Base-by-base conservation (phyloP, 2,329 filamentous ascomycete genomes). In the Keithomyces neogunnii region DNA sequence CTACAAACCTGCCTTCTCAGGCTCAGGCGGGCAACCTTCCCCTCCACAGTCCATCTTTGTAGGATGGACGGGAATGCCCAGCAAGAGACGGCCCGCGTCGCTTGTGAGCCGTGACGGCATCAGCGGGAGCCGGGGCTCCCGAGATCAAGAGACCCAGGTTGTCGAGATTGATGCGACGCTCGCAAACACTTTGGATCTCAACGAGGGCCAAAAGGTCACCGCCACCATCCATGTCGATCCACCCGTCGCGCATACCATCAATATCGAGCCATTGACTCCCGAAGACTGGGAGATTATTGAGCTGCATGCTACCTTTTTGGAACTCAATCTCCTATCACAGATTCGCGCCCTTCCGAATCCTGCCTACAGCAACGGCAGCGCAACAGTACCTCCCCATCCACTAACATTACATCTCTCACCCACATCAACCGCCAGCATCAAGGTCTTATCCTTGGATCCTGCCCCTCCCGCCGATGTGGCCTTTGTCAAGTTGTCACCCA, bases 271-370 rank as follows among this genome's bases (percentile, higher is more conserved):
- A 35, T 71, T 97, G 61, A 97, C 93, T 0, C 84, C 92, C 1
- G 89, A 95, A 53, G 93, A 99, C 66, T 99, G 93, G 93, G 93
- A 99, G 70, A 95, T 97, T 62, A 97, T 99, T 60, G 93, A 99
- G 69, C 75, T 99, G 2, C 93, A 99, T 72, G 93, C 93, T 4
- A 93, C 86, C 13, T 99, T 97, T 63, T 76, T 99, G 48, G 93
- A 99, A 65, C 77, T 96, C 57, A 97, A 99, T 67, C 83, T 99
- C 49, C 76, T 96, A 33, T 88, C 86, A 44, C 93, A 99, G 71
- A 91, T 99, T 60, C 86, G 93, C 61, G 92, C 92, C 19, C 75
- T 99, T 28, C 92, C 92, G 29, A 97, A 96, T 66, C 92, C 92
- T 19, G 73, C 78, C 29, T 88, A 82, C 64, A 74, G 71, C 29